Conservation (phyloP, 176 grass and related monocot genomes). For the Aegilops longissima region DNA sequence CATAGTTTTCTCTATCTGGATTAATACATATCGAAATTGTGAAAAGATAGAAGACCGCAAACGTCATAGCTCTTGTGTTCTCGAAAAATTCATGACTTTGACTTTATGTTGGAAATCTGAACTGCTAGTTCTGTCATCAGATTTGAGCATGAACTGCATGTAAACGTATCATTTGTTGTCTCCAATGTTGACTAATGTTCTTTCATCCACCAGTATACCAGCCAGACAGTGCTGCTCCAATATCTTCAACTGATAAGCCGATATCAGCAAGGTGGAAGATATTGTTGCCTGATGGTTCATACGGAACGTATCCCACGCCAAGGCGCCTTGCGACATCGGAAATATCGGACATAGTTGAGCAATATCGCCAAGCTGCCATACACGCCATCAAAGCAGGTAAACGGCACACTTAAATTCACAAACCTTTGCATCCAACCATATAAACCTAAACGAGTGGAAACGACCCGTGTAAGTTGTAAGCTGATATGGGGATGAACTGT, state of each 20-base stretch:
- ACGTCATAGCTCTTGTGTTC: background rate
- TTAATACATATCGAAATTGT: background rate
- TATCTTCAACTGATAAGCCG: constrained; percentile 87
- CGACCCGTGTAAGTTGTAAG: background rate
- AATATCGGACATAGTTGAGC: constrained; percentile 73
- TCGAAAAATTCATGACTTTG: background rate
- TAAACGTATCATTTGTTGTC: background rate
- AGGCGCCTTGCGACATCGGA: constrained; percentile 50
- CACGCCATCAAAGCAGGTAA: constrained; percentile 95
- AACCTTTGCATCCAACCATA: background rate
- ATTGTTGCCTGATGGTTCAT: constrained; percentile 83
- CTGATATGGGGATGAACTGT: background rate
- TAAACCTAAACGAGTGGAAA: background rate
- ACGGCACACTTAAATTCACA: background rate
- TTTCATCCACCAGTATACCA: constrained; percentile 67
- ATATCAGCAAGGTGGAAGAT: constrained; percentile 83
- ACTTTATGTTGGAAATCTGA: background rate
- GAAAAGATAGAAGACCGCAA: background rate
- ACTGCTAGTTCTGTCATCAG: too few relatives aligned
- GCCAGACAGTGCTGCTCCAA: constrained; percentile 63
- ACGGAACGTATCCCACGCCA: constrained; percentile 65
- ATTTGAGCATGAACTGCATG: background rate
- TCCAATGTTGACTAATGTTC: constrained; percentile 2
- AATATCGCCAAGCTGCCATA: constrained; percentile 66
- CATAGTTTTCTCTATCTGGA: background rate